Evolutionary conservation across 1,284 basidiomycete species (phyloP).

Genomic region (Naganishia sp.): DNA sequence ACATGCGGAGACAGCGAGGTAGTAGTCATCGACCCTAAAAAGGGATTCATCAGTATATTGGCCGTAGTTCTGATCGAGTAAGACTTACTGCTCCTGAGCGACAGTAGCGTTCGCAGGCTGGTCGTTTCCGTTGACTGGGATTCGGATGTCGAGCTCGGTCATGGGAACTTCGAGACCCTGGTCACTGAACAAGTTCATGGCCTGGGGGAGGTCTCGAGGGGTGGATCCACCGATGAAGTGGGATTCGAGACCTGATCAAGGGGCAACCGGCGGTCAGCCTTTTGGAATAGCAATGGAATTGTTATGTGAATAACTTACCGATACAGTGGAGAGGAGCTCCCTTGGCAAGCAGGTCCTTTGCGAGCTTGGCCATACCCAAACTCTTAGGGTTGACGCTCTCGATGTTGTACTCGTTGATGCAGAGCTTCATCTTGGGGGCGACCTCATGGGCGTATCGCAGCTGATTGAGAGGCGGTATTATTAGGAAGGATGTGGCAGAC

Average conservation of each 20-base stretch:
- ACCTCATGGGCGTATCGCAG: constrained; percentile 42
- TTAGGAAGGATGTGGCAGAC: no score
- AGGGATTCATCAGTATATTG: neutral
- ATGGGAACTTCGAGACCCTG: constrained; percentile 45
- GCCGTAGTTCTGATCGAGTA: neutral
- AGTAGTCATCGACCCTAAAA: constrained; percentile 41
- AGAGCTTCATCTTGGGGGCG: constrained; percentile 46
- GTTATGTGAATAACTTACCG: constrained; percentile 21
- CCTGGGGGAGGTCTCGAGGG: constrained; percentile 37
- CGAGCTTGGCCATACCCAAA: constrained; percentile 35
- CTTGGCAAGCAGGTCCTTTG: constrained; percentile 36
- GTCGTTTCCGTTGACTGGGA: constrained; percentile 38
- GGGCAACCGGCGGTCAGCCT: neutral
- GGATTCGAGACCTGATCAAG: constrained; percentile 38
- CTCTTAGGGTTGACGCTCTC: constrained; percentile 44
- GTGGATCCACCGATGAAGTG: constrained; percentile 43
- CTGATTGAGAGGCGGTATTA: constrained; percentile 8
- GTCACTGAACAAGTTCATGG: constrained; percentile 43
- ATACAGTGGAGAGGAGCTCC: constrained; percentile 42
- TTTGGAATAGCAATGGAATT: no score
- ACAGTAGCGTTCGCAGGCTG: constrained; percentile 30
- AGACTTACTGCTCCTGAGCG: constrained; percentile 12
- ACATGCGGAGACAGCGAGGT: constrained; percentile 39
- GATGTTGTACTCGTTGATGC: constrained; percentile 49
- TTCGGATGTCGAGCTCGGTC: constrained; percentile 46